Conservation (phyloP, 2,329 filamentous ascomycete genomes). For the Fusarium pininemorale region DNA sequence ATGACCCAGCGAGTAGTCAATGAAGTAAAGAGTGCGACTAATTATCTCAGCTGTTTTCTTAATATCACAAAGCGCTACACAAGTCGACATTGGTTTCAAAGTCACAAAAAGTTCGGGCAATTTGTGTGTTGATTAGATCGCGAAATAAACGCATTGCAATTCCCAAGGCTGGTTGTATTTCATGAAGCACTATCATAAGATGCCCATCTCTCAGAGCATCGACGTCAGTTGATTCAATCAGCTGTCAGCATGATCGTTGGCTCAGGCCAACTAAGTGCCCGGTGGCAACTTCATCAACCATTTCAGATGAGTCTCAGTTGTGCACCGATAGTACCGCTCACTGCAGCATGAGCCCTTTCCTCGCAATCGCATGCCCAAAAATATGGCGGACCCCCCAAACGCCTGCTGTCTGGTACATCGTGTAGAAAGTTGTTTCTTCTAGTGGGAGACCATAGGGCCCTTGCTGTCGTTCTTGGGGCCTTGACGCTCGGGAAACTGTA, state of each 20-base stretch:
- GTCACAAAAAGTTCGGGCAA: not conserved
- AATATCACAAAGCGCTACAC: not conserved
- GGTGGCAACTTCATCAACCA: slow-evolving; percentile 18
- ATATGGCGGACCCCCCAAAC: slow-evolving; percentile 13
- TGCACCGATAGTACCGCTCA: slow-evolving; percentile 4
- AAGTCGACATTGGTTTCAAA: not conserved
- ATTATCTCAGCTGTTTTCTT: not conserved
- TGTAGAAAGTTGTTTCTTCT: slow-evolving; percentile 35
- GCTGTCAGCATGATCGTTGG: slow-evolving; percentile 8
- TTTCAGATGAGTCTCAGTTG: slow-evolving; percentile 16
- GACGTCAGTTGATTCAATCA: slow-evolving; percentile 1
- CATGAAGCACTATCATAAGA: slow-evolving; percentile 29
- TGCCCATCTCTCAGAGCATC: slow-evolving; percentile 34
- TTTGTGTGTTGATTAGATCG: not conserved
- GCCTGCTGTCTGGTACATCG: slow-evolving; percentile 8
- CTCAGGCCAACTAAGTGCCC: not conserved
- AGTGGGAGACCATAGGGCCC: slow-evolving; percentile 55
- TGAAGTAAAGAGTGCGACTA: not conserved
- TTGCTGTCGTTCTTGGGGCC: slow-evolving; percentile 64
- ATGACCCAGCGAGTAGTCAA: not conserved
- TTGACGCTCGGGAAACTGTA: slow-evolving; percentile 62
- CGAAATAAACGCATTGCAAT: not conserved
- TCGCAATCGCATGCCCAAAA: not conserved
- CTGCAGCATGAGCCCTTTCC: not conserved
- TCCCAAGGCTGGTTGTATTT: slow-evolving; percentile 17